Conservation (phyloP, 768 basidiomycete species). For the Leucosporidium yakuticum region DNA sequence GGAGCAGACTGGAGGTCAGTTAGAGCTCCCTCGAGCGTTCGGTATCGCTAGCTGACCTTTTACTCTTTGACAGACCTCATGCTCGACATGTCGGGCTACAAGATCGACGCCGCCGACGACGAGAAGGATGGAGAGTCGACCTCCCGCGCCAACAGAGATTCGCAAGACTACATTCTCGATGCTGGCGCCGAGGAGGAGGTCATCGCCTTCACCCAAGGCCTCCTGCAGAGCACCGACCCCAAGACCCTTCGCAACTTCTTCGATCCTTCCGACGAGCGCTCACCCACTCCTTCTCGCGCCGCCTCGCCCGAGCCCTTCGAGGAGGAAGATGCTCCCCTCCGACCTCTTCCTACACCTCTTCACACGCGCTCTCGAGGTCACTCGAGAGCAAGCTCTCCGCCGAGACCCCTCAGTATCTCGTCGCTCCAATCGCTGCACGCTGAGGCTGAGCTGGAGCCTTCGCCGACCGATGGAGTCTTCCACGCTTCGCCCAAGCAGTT, state of each 20-base stretch:
- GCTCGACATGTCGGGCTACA: constrained; percentile 77
- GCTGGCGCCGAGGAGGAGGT: constrained; percentile 33
- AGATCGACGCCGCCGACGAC: constrained; percentile 45
- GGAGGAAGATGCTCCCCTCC: not conserved
- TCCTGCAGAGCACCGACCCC: constrained; percentile 31
- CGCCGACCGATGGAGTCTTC: constrained; percentile 24
- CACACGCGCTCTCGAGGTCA: constrained; percentile 12
- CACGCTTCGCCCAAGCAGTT: constrained; percentile 26
- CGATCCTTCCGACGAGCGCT: constrained; percentile 11
- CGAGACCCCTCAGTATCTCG: constrained; percentile 16
- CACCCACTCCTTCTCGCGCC: not conserved
- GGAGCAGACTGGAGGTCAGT: constrained; percentile 24
- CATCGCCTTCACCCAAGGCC: constrained; percentile 33
- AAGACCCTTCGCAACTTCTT: constrained; percentile 30
- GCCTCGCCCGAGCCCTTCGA: constrained; percentile 11
- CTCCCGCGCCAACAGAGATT: too few relatives aligned
- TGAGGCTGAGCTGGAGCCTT: constrained; percentile 4
- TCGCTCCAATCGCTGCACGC: constrained; percentile 14
- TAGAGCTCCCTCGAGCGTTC: not conserved
- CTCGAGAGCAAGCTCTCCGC: constrained; percentile 5
- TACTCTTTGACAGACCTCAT: constrained; percentile 56
- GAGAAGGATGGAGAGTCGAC: not conserved
- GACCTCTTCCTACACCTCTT: not conserved
- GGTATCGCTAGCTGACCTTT: not conserved
- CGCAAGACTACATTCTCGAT: not conserved